Evolutionary conservation across 2,329 filamentous ascomycete species (phyloP).

Genomic region (Penicillium sp.): DNA sequence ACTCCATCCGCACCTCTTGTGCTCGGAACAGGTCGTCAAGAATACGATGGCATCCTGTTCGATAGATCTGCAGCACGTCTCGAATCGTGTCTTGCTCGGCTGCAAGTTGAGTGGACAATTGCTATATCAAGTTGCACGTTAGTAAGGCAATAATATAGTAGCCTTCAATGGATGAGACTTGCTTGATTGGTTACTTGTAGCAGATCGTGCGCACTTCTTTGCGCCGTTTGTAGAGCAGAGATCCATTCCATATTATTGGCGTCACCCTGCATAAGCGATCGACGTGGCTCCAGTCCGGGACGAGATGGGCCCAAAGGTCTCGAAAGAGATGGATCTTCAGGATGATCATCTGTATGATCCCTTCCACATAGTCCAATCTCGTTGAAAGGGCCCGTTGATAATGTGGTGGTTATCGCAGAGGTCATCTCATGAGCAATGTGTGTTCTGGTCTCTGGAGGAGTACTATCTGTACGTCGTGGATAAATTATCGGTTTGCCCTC

Average conservation of each 20-base stretch:
- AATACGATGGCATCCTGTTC: slow-evolving; percentile 43
- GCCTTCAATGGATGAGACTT: slow-evolving; percentile 9
- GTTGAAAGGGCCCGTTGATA: slow-evolving; percentile 5
- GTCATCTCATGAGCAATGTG: neutral
- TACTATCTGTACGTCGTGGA: neutral
- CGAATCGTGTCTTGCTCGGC: slow-evolving; percentile 46
- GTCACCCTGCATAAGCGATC: neutral
- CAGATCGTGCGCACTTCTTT: slow-evolving; percentile 23
- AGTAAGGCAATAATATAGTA: neutral
- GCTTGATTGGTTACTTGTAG: slow-evolving; percentile 31
- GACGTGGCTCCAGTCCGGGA: neutral
- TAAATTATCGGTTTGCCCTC: neutral
- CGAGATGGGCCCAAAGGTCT: neutral
- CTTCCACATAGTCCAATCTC: neutral
- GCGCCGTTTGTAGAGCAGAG: slow-evolving; percentile 15
- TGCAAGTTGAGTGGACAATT: slow-evolving; percentile 46
- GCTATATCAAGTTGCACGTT: slow-evolving; percentile 24
- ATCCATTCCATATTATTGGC: slow-evolving; percentile 18
- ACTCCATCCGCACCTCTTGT: slow-evolving; percentile 39
- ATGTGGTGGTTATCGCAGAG: neutral
- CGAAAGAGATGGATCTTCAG: neutral
- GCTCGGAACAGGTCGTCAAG: slow-evolving; percentile 42
- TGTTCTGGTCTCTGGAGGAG: neutral
- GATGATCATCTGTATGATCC: neutral
- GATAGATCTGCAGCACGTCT: slow-evolving; percentile 46